phyloP scores from a whole-genome alignment of 768 basidiomycete genomes.

The Russula olivacea region DNA sequence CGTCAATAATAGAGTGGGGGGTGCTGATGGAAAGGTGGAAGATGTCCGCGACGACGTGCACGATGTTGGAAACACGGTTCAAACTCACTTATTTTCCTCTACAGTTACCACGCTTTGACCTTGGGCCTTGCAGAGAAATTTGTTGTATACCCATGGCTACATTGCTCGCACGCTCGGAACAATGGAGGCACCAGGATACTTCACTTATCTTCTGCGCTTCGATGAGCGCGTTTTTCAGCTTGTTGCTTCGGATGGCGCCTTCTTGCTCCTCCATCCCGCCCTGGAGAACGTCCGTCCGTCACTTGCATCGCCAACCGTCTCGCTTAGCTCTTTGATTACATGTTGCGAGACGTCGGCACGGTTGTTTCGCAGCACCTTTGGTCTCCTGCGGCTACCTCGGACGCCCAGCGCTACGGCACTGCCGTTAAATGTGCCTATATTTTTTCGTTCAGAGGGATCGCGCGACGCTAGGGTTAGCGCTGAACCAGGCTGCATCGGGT shows the following conservation, averaged over 20 bases:
- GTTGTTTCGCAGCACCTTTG: constrained; percentile 9
- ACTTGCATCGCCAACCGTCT: not conserved
- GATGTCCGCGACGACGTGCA: too few relatives aligned
- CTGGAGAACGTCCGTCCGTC: not conserved
- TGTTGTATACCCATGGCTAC: too few relatives aligned
- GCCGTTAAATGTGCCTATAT: constrained; percentile 11
- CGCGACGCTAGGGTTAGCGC: not conserved
- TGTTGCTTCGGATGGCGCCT: too few relatives aligned
- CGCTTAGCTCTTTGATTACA: constrained; percentile 10
- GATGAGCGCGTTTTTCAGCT: not conserved
- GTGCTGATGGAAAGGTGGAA: too few relatives aligned
- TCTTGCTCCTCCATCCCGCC: not conserved
- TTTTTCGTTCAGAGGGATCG: constrained; percentile 11
- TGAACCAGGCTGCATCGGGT: not conserved
- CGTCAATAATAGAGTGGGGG: too few relatives aligned
- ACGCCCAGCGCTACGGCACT: constrained; percentile 4
- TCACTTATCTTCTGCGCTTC: not conserved
- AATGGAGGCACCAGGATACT: too few relatives aligned
- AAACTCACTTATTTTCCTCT: too few relatives aligned
- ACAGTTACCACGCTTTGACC: too few relatives aligned
- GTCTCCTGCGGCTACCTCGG: not conserved
- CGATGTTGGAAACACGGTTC: too few relatives aligned
- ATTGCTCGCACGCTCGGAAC: too few relatives aligned
- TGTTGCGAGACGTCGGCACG: not conserved
- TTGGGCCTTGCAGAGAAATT: too few relatives aligned